Conservation (phyloP, 2,329 filamentous ascomycete genomes). For the Neodidymelliopsis sp. region DNA sequence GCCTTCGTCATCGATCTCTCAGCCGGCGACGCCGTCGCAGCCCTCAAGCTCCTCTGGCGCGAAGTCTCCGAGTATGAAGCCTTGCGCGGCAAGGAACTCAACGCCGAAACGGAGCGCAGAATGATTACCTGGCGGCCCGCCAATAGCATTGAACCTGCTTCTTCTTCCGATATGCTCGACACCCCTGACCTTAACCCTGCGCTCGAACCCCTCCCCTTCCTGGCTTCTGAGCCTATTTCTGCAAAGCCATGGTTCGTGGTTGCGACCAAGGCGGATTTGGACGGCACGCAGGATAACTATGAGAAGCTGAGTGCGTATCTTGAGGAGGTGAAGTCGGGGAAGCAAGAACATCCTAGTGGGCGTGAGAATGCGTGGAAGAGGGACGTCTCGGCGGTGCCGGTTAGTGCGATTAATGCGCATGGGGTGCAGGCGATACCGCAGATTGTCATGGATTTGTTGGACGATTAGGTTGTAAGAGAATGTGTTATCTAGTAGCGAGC, state of each 20-base stretch:
- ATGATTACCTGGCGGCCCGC: constrained; percentile 60
- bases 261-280: constrained; percentile 89
- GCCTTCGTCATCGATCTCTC: constrained; percentile 92
- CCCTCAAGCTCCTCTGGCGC: constrained; percentile 83
- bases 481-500: too few relatives aligned
- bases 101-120: constrained; percentile 69
- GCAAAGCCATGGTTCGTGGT: constrained; percentile 97
- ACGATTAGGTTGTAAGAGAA: constrained; percentile 27
- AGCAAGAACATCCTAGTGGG: constrained; percentile 75
- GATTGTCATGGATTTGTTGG: constrained; percentile 72
- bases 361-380: constrained; percentile 67
- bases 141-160: constrained; percentile 19
- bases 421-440: constrained; percentile 79
- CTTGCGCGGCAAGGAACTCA: constrained; percentile 75
- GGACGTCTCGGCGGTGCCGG: constrained; percentile 72
- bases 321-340: constrained; percentile 67
- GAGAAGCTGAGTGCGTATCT: constrained; percentile 73
- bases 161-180: constrained; percentile 29
- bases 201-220: constrained; percentile 52
- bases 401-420: constrained; percentile 88
- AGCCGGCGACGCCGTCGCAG: constrained; percentile 78
- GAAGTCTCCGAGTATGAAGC: constrained; percentile 91
- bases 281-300: constrained; percentile 81
- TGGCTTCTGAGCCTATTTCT: constrained; percentile 75
- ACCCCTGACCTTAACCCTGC: constrained; percentile 34